These are phyloP conservation scores for Mycosphaerella sp. DNA, from an alignment of 2,329 filamentous ascomycete species.

Conservation along the genomic window DNA sequence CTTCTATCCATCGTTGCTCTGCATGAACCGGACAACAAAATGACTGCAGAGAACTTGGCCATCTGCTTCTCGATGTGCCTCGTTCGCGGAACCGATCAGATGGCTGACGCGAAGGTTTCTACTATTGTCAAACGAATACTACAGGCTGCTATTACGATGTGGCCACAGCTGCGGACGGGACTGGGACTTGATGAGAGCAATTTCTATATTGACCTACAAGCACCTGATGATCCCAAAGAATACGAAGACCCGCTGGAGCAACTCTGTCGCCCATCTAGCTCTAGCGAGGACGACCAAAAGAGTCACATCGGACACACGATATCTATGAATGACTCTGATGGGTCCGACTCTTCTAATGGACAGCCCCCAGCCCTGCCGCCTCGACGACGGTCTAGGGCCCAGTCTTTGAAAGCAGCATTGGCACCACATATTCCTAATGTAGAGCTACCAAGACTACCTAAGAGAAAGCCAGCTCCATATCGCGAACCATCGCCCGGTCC, in stretches of 20 bases:
- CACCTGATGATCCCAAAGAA: slow-evolving; percentile 38
- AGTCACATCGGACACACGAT: slow-evolving; percentile 38
- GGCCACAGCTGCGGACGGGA: slow-evolving; percentile 41
- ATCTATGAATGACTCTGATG: slow-evolving; percentile 40
- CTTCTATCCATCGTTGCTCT: slow-evolving; percentile 45
- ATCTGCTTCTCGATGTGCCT: slow-evolving; percentile 51
- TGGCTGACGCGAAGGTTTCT: slow-evolving; percentile 51
- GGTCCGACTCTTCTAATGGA: slow-evolving; percentile 11
- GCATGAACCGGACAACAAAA: slow-evolving; percentile 48
- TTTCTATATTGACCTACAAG: slow-evolving; percentile 38
- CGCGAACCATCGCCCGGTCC: slow-evolving; percentile 28
- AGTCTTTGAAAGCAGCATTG: slow-evolving; percentile 20
- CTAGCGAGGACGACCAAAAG: slow-evolving; percentile 22
- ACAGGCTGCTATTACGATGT: slow-evolving; percentile 43
- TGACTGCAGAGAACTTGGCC: slow-evolving; percentile 49
- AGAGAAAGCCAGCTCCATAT: slow-evolving; percentile 41
- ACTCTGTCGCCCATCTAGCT: slow-evolving; percentile 9
- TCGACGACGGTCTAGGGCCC: slow-evolving; percentile 24
- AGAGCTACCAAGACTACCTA: slow-evolving; percentile 19
- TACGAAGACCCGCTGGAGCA: slow-evolving; percentile 46
- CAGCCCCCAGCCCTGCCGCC: slow-evolving; percentile 37
- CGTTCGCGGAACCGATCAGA: slow-evolving; percentile 48
- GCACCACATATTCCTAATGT: slow-evolving; percentile 17
- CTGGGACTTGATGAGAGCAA: slow-evolving; percentile 36
- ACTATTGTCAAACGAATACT: slow-evolving; percentile 47